Evolutionary conservation across 495 filamentous ascomycete species (phyloP), one percentile per base, ranked within the genome.

Genomic region (Penicillium silybi): DNA sequence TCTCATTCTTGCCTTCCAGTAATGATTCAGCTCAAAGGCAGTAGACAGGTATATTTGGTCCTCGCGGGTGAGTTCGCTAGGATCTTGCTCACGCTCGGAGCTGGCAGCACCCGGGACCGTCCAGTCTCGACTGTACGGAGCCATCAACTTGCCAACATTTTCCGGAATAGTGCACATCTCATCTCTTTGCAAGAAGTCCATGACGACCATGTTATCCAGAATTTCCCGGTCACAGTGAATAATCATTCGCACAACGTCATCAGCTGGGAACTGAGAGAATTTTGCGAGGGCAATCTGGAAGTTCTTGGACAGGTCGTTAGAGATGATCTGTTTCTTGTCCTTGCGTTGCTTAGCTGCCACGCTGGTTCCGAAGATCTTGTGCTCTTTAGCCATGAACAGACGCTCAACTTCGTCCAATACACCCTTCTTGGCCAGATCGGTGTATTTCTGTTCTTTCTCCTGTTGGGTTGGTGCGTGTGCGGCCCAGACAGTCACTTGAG

Each of bases 311-410:
- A 98, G 73, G 67, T 96, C 91, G 58, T 85, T 89, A 20, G 87
- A 90, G 62, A 98, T 95, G 68, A 98, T 84, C 60, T 97, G 91
- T 71, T 97, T 97, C 81, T 97, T 97, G 66, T 96, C 92, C 48
- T 87, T 85, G 63, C 90, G 91, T 68, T 89, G 85, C 57, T 81
- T 77, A 6, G 68, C 69, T 41, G 72, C 68, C 38, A 77, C 76
- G 63, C 87, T 83, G 40, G 83, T 81, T 23, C 74, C 74, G 62
- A 97, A 77, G 64, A 87, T 84, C 75, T 93, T 96, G 68, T 91
- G 92, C 67, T 98, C 93, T 68, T 96, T 97, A 9, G 95, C 95
- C 80, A 95, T 83, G 73, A 98, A 98, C 26, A 98, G 71, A 62
- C 93, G 90, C 74, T 98, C 93, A 51, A 98, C 92, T 69, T 98